Base-by-base conservation (phyloP, 768 basidiomycete genomes). In the Tremella mesenterica region DNA sequence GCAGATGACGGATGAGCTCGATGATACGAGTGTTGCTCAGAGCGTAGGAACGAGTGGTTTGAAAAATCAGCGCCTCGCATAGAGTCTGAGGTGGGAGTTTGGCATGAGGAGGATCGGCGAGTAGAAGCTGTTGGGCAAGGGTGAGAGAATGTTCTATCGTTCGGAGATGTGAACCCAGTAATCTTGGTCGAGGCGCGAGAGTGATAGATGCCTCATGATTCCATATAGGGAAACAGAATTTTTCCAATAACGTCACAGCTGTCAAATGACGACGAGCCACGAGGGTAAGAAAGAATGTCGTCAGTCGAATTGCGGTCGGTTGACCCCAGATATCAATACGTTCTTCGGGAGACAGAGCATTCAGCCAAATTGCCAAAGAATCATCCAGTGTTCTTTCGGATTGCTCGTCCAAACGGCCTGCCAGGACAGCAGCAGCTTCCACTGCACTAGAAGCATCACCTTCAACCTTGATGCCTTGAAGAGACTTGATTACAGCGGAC, bases 1-100 rank as follows among this genome's bases (percentile, higher is more conserved):
- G 64, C 1, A 71, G 57, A 44, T 71, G 67, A 6, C 53, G 55
- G n/a, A 70, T 62, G 8, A 70, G 53, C 20, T 38, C 43, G 5
- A 53, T 54, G 8, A 67, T 57, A 23, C 62, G 25, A 16, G 18
- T 12, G 23, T 53, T 57, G 45, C 58, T 34, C 20, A 66, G 61
- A 13, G 59, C 58, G 13, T 54, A 44, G 29, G 64, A 44, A 7
- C 65, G 57, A 26, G 31, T 45, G 1, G 66, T 63, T 14, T 63
- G 56, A 0, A 62, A 46, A 21, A 69, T 57, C 43, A 66, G 46
- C 3, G 62, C 52, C 20, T 66, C 48, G 6, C 54, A 52, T 4
- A 58, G 48, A 12, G 44, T 60, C 2, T 26, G 30, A 8, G 65
- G 63, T 8, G 68, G 56, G 5, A 69, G 44, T 8, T 26, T 29